Base-by-base conservation (phyloP, 106 monocot genomes). In the Gastrodia elata region DNA sequence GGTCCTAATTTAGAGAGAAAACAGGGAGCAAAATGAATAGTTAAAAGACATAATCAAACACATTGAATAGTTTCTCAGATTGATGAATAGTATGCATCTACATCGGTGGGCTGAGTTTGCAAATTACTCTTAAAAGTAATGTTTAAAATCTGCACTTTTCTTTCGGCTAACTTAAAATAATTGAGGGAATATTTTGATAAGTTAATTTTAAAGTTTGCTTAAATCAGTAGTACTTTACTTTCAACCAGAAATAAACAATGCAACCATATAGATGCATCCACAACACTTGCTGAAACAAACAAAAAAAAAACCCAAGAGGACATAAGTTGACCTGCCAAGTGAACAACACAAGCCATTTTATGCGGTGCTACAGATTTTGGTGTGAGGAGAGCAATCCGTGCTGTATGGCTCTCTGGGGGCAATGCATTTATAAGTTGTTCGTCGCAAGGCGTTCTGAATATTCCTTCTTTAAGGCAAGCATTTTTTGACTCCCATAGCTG, bases 311-410 rank as follows among this genome's bases (percentile, higher is more conserved):
- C 32, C 35, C 22, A 13, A 64, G 22, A 71, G 24, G 58, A 71
- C 14, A 61, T 81, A 39, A 78, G 22, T 1, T 68, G 82, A 88
- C 98, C 98, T 88, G 98, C 98, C 10, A 98, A 85, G 82, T 98
- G 98, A 76, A 98, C 88, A 41, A 98, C 88, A 73, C 98, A 98
- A 20, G 98, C 90, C 93, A 93, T 87, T 75, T 93, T 91, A 25
- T 98, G 84, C 13, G 93, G 86, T 20, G 75, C 83, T 42, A 93
- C 83, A 82, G 48, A 79, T 49, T 93, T 93, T 6, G 98, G 98
- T 8, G 71, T 46, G 39, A 98, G 93, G 70, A 93, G 91, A 78
- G 90, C 97, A 80, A 98, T 88, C 74, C 97, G 82, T 30, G 93
- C 93, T 48, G 35, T 87, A 43, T 85, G 81, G 76, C 93, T 88